Percentiles rank a stretch among this genome's conserved stretches.
phyloP scores from a whole-genome alignment of 768 basidiomycete genomes.

The Lactarius pseudohatsudake region DNA sequence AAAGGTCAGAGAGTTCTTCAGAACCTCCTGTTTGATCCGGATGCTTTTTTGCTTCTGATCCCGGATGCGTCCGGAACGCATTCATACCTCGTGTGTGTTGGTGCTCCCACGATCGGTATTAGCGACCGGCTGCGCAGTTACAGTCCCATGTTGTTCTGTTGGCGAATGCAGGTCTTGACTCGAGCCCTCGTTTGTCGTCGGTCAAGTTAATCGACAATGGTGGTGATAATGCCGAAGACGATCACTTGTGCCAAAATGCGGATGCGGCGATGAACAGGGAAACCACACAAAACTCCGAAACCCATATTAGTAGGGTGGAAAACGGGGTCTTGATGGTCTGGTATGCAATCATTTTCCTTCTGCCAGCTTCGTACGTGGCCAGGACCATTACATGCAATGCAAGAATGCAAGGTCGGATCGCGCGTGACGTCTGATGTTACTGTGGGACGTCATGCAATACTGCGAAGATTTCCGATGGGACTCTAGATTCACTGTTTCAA shows the following conservation, averaged over 20 bases:
- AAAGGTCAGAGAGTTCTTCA: background rate
- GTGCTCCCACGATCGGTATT: background rate
- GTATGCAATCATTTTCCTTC: background rate
- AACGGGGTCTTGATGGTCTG: background rate
- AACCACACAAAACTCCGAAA: background rate
- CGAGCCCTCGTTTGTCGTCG: background rate
- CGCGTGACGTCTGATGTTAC: background rate
- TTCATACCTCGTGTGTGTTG: background rate
- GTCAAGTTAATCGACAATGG: background rate
- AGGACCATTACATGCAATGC: background rate
- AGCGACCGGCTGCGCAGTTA: background rate
- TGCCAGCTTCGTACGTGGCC: background rate
- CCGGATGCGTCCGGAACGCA: background rate
- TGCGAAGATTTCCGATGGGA: background rate
- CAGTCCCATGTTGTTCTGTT: background rate
- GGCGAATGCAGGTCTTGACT: background rate
- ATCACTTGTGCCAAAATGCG: background rate
- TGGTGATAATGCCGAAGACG: background rate
- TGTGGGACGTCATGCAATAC: background rate
- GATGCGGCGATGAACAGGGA: background rate
- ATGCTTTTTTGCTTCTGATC: background rate
- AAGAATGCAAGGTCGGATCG: background rate
- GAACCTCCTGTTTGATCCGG: background rate
- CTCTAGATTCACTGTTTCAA: background rate
- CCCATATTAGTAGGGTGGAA: background rate